A percentile compares a stretch with the other conserved stretches of the same genome.
phyloP scores from a whole-genome alignment of 805 yeast genomes.

The Lipomyces chichibuensis region DNA sequence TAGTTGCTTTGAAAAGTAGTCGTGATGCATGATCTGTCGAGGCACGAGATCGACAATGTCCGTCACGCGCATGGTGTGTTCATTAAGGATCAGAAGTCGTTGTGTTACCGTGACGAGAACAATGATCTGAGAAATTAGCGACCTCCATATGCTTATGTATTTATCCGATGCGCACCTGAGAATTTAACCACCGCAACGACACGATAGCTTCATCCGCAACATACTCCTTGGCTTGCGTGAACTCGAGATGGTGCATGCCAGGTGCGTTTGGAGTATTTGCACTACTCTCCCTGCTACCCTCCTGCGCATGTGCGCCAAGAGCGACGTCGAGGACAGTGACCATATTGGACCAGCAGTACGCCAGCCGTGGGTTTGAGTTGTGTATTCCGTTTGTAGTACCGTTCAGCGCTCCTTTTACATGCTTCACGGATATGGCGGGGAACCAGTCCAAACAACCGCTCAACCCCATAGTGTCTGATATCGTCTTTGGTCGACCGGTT shows the following conservation, averaged over 20 bases:
- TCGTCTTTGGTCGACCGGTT: constrained; percentile 53
- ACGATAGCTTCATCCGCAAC: constrained; percentile 55
- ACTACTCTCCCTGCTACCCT: constrained; percentile 37
- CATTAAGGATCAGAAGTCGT: constrained; percentile 50
- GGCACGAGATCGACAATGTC: constrained; percentile 48
- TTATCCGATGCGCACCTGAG: constrained; percentile 35
- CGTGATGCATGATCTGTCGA: constrained; percentile 47
- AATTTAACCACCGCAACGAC: constrained; percentile 60
- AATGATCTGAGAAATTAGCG: constrained; percentile 43
- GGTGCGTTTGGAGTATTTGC: constrained; percentile 41
- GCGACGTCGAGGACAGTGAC: constrained; percentile 58
- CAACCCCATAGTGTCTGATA: constrained; percentile 39
- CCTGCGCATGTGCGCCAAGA: not conserved
- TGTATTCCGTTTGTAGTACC: constrained; percentile 13
- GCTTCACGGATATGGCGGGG: constrained; percentile 51
- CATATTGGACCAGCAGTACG: constrained; percentile 69
- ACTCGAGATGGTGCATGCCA: constrained; percentile 40
- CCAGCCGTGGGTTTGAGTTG: constrained; percentile 54
- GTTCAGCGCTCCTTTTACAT: constrained; percentile 16
- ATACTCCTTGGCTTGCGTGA: constrained; percentile 51
- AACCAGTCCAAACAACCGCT: constrained; percentile 64
- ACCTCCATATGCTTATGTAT: not conserved
- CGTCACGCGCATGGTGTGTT: constrained; percentile 46
- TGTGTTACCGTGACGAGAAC: constrained; percentile 52
- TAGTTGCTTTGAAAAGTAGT: constrained; percentile 41